Conservation (phyloP, 2,329 filamentous ascomycete species). For the Scedosporium apiospermum region DNA sequence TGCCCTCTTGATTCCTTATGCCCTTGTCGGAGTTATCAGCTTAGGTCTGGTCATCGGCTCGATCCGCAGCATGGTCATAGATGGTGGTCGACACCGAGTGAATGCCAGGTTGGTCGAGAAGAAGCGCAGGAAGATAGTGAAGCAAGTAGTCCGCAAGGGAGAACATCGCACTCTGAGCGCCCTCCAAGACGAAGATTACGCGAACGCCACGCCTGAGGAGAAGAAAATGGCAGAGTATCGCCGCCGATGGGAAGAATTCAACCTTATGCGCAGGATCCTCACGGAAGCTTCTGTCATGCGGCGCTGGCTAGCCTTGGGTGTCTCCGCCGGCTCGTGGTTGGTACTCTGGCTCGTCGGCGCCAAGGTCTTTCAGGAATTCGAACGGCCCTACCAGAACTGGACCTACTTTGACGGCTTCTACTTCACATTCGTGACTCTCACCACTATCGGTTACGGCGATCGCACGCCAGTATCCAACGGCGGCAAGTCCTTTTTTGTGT, state of each 20-base stretch:
- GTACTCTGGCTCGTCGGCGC: slow-evolving; percentile 76
- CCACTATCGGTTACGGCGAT: slow-evolving; percentile 86
- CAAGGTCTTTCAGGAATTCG: slow-evolving; percentile 54
- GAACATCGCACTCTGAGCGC: slow-evolving; percentile 40
- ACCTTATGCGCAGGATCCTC: slow-evolving; percentile 76
- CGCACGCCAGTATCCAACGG: slow-evolving; percentile 65
- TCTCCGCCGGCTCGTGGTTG: slow-evolving; percentile 60
- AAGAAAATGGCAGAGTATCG: slow-evolving; percentile 35
- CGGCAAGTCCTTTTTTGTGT: slow-evolving; percentile 77
- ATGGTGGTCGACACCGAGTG: slow-evolving; percentile 44
- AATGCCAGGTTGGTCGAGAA: slow-evolving; percentile 51
- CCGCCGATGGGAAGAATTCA: slow-evolving; percentile 60
- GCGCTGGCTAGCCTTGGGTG: slow-evolving; percentile 62
- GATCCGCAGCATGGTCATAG: slow-evolving; percentile 57
- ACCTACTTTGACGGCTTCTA: slow-evolving; percentile 75
- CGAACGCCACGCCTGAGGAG: not conserved
- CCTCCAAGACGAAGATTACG: slow-evolving; percentile 17
- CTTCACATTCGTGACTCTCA: slow-evolving; percentile 72
- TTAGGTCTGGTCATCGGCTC: slow-evolving; percentile 76
- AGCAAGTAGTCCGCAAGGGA: slow-evolving; percentile 33
- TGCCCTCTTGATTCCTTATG: slow-evolving; percentile 72
- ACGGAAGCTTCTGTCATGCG: slow-evolving; percentile 51
- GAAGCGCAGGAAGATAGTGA: slow-evolving; percentile 39
- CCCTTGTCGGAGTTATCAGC: slow-evolving; percentile 73
- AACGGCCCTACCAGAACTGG: slow-evolving; percentile 48